Evolutionary conservation across 495 filamentous ascomycete genomes (phyloP).

Genomic region (Evansstolkia leycettana): DNA sequence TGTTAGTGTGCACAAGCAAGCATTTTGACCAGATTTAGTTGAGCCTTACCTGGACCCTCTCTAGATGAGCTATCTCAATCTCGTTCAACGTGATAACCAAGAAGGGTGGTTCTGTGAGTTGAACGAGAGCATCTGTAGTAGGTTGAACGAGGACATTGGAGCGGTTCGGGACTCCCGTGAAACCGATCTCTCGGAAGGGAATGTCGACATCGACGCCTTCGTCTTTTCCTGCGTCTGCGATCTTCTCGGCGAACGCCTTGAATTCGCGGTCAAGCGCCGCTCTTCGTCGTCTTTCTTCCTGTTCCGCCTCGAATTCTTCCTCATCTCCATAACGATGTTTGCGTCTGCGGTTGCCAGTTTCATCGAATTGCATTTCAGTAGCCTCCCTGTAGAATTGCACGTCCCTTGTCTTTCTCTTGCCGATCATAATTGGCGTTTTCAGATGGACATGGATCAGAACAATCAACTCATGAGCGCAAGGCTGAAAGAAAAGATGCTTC

Average conservation of each 20-base stretch:
- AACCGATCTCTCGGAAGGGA: constrained; percentile 91
- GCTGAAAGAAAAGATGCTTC: constrained; percentile 98
- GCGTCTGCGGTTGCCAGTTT: constrained; percentile 94
- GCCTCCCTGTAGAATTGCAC: constrained; percentile 98
- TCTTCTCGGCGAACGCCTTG: constrained; percentile 94
- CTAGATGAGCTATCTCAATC: constrained; percentile 91
- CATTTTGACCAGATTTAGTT: not conserved
- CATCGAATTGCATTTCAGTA: constrained; percentile 97
- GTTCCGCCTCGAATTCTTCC: constrained; percentile 96
- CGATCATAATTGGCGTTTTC: constrained; percentile 95
- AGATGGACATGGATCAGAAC: constrained; percentile 97
- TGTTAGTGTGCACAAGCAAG: constrained; percentile 8
- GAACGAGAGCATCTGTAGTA: constrained; percentile 95
- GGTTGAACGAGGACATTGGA: constrained; percentile 92
- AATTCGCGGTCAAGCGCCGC: constrained; percentile 91
- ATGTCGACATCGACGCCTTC: constrained; percentile 83
- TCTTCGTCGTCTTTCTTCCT: constrained; percentile 84
- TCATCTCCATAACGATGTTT: constrained; percentile 98
- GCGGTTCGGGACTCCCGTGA: constrained; percentile 90
- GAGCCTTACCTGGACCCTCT: constrained; percentile 66
- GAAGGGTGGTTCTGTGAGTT: constrained; percentile 94
- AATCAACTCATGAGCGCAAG: constrained; percentile 87
- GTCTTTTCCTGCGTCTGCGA: constrained; percentile 81
- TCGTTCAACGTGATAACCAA: constrained; percentile 88
- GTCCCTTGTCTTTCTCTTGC: constrained; percentile 97